Conservation (phyloP, 371 early-diverging fungal species). For the Mucor mucedo region DNA sequence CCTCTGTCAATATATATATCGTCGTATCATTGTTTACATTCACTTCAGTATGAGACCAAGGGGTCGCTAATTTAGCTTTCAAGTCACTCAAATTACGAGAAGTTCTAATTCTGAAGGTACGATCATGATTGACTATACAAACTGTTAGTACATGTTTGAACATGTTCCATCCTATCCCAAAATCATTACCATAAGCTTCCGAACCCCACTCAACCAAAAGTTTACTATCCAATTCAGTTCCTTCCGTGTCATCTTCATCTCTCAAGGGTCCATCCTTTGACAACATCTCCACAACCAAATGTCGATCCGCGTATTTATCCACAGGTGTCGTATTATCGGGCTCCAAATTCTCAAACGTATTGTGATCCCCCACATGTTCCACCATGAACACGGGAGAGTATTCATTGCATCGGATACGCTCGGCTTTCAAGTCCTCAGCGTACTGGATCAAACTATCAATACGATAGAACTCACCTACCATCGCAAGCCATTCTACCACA, state of each 20-base stretch:
- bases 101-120: constrained; percentile 51
- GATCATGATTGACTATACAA: constrained; percentile 39
- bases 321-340: constrained; percentile 30
- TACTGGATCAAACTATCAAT: constrained; percentile 39
- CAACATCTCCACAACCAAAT: constrained; percentile 42
- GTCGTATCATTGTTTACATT: constrained; percentile 13
- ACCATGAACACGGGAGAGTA: constrained; percentile 41
- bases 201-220: constrained; percentile 49
- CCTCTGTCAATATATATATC: background rate
- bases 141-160: too few species aligned
- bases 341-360: constrained; percentile 35
- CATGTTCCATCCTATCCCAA: background rate
- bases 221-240: constrained; percentile 49
- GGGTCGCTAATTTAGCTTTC: constrained; percentile 51
- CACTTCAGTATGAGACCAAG: constrained; percentile 43
- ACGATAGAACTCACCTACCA: constrained; percentile 44
- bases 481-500: constrained; percentile 58
- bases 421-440: constrained; percentile 35
- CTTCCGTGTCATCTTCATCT: constrained; percentile 52
- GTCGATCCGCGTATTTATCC: constrained; percentile 37
- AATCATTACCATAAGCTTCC: constrained; percentile 34
- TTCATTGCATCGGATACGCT: constrained; percentile 38
- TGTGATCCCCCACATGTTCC: background rate
- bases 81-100: constrained; percentile 51
- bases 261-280: constrained; percentile 50